Evolutionary conservation across 257 asterid species (phyloP).

Genomic region (Solanum chmielewskii): DNA sequence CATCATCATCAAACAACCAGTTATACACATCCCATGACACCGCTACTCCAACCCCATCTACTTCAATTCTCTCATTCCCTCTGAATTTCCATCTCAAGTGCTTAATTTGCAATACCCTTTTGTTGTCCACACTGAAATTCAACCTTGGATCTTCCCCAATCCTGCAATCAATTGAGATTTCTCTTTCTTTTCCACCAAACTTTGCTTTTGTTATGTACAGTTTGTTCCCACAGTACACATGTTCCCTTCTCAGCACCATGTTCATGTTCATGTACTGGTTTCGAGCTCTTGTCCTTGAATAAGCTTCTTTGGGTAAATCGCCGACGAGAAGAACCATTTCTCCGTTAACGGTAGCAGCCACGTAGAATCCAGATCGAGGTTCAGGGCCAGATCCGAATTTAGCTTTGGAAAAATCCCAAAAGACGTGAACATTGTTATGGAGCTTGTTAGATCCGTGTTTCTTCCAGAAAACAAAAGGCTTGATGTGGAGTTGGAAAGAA

Average conservation of each 20-base stretch:
- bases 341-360: constrained; percentile 26
- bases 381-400: constrained; percentile 49
- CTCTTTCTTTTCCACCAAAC: constrained; percentile 23
- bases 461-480: constrained; percentile 27
- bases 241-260: constrained; percentile 39
- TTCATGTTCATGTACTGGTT: background rate
- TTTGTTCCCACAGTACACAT: constrained; percentile 26
- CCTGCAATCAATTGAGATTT: constrained; percentile 31
- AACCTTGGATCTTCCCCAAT: constrained; percentile 26
- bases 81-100: constrained; percentile 59
- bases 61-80: constrained; percentile 43
- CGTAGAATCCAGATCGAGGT: constrained; percentile 36
- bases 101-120: constrained; percentile 34
- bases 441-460: constrained; percentile 35
- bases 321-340: constrained; percentile 34
- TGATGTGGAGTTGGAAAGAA: constrained; percentile 32
- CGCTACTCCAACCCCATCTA: constrained; percentile 28
- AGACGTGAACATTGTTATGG: constrained; percentile 5
- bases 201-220: constrained; percentile 28
- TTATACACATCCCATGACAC: constrained; percentile 57
- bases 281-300: constrained; percentile 1
- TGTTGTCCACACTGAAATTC: constrained; percentile 18
- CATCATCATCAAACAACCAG: constrained; percentile 34
- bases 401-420: constrained; percentile 46
- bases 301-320: constrained; percentile 18